phyloP scores from a whole-genome alignment of 768 basidiomycete species.

The Lepiota brunneoincarnata region DNA sequence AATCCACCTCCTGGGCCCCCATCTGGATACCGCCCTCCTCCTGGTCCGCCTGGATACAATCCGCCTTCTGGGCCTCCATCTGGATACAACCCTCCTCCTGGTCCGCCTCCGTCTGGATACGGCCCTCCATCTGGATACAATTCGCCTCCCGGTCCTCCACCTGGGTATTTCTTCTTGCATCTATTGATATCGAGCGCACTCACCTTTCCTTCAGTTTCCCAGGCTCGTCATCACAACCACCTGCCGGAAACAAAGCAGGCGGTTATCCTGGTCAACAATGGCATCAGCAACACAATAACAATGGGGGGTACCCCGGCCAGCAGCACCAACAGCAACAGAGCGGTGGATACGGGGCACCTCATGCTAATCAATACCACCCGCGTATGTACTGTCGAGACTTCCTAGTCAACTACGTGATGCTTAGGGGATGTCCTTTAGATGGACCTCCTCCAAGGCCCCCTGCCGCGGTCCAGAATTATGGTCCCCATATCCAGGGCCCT shows the following conservation, averaged over 20 bases:
- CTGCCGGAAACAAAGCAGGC: slow-evolving; percentile 12
- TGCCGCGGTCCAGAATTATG: slow-evolving; percentile 56
- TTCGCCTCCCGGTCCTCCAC: slow-evolving; percentile 25
- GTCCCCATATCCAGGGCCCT: slow-evolving; percentile 49
- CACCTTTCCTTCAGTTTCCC: not conserved
- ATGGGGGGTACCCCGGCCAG: slow-evolving; percentile 40
- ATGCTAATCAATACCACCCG: slow-evolving; percentile 20
- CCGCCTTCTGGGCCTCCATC: not conserved
- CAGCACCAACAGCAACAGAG: slow-evolving; percentile 33
- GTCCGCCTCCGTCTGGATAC: slow-evolving; percentile 27
- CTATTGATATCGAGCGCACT: not conserved
- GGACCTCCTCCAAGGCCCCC: slow-evolving; percentile 55
- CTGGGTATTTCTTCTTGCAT: slow-evolving; percentile 19
- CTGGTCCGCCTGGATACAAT: slow-evolving; percentile 3
- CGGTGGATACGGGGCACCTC: slow-evolving; percentile 11
- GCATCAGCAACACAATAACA: slow-evolving; percentile 21
- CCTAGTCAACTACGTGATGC: slow-evolving; percentile 8
- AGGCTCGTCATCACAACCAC: slow-evolving; percentile 3
- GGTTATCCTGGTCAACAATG: slow-evolving; percentile 16
- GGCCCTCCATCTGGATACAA: slow-evolving; percentile 30
- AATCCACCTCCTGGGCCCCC: not conserved
- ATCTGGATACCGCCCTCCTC: not conserved
- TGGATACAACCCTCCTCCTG: slow-evolving; percentile 13
- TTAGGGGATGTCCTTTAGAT: slow-evolving; percentile 15
- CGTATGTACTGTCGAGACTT: slow-evolving; percentile 12